phyloP scores from a whole-genome alignment of 805 yeast genomes.

The Starmerella potacharoeniae region DNA sequence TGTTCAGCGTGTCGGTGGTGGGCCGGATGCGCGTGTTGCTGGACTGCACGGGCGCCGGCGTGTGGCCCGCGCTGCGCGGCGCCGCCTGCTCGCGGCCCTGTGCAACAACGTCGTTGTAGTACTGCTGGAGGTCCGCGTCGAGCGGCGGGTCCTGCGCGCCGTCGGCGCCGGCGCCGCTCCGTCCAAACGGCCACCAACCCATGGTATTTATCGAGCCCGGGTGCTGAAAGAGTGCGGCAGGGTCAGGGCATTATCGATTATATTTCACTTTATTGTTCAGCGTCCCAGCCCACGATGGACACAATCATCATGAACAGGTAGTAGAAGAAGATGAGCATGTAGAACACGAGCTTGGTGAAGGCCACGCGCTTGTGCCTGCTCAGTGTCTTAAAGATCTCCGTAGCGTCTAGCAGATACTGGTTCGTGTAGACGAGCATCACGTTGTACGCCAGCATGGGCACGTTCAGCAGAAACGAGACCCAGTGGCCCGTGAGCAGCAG shows the following conservation, averaged over 20 bases:
- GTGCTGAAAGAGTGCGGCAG: not conserved
- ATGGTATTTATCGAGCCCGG: not conserved
- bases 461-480: conserved; percentile 75
- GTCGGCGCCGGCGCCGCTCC: not conserved
- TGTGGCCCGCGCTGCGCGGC: not conserved
- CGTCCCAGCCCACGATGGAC: conserved; percentile 53
- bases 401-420: conserved; percentile 83
- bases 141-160: not conserved
- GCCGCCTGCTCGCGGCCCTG: not conserved
- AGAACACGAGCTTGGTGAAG: conserved; percentile 81
- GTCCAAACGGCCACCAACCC: conserved; percentile 11
- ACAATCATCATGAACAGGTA: conserved; percentile 92
- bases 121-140: conserved; percentile 10
- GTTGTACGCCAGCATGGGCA: conserved; percentile 78
- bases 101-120: conserved; percentile 1
- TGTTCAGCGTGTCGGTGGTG: not conserved
- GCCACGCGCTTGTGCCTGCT: conserved; percentile 84
- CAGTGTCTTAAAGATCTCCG: conserved; percentile 92
- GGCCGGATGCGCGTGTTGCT: not conserved
- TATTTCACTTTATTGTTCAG: not conserved
- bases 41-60: not conserved
- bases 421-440: conserved; percentile 65
- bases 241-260: not conserved
- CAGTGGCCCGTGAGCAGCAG: conserved; percentile 84
- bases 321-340: conserved; percentile 83